Conservation (phyloP, 2,329 filamentous ascomycete genomes). For the Colletotrichum sp. region DNA sequence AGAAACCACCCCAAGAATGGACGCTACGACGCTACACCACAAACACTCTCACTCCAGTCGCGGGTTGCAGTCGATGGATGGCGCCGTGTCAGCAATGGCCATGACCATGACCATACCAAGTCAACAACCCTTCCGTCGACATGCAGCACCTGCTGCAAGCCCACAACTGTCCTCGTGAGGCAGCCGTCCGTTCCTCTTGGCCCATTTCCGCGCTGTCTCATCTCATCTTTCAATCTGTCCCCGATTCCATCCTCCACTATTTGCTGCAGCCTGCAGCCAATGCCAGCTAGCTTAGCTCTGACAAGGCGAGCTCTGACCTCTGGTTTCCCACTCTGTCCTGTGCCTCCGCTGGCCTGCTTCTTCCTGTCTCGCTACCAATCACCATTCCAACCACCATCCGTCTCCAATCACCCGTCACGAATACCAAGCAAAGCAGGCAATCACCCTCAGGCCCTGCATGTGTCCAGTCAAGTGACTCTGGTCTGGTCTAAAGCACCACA, state of each 20-base stretch:
- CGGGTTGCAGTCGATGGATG: not conserved
- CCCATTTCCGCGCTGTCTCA: constrained; percentile 10
- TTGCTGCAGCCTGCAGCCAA: not conserved
- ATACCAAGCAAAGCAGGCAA: not conserved
- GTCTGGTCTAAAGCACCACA: not conserved
- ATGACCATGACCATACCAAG: not conserved
- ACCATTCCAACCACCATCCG: not conserved
- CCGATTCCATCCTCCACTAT: not conserved
- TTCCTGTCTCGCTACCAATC: not conserved
- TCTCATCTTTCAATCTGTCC: constrained; percentile 3
- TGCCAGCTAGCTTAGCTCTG: not conserved
- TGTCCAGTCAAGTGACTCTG: not conserved
- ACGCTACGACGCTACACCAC: not conserved
- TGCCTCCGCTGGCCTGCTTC: not conserved
- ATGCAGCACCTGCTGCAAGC: not conserved
- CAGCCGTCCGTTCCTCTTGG: constrained; percentile 4
- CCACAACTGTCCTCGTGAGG: constrained; percentile 9
- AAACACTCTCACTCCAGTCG: not conserved
- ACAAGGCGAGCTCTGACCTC: not conserved
- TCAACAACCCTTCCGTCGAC: not conserved
- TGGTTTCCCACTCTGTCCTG: not conserved
- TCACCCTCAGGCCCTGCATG: not conserved
- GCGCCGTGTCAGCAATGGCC: not conserved
- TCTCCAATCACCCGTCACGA: not conserved
- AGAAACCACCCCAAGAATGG: not conserved